phyloP scores from a whole-genome alignment of 768 basidiomycete genomes.

The Lactifluus hygrophoroides region DNA sequence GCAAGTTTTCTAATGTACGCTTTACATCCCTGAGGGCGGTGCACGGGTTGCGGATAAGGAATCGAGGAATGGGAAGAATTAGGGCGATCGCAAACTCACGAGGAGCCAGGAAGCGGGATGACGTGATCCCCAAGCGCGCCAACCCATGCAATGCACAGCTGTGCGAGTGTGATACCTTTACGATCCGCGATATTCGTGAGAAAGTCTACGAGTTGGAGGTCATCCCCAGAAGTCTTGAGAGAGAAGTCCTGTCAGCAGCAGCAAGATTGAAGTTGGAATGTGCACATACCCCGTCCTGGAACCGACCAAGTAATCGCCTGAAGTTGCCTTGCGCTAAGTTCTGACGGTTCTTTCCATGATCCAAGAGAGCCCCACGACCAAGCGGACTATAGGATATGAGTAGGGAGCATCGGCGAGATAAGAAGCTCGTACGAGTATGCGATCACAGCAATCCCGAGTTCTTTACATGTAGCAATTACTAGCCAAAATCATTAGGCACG shows the following conservation, averaged over 20 bases:
- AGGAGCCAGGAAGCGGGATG: slow-evolving; percentile 42
- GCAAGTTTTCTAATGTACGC: slow-evolving; percentile 37
- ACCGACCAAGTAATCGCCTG: slow-evolving; percentile 26
- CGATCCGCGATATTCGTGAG: slow-evolving; percentile 33
- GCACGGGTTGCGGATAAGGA: neutral
- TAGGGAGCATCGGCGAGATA: neutral
- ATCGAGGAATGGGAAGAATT: neutral
- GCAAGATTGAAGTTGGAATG: neutral
- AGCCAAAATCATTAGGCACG: neutral
- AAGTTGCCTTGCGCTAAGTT: slow-evolving; percentile 32
- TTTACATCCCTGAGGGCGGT: slow-evolving; percentile 27
- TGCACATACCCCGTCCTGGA: slow-evolving; percentile 29
- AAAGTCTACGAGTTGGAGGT: slow-evolving; percentile 35
- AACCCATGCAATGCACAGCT: slow-evolving; percentile 36
- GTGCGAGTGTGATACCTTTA: slow-evolving; percentile 35
- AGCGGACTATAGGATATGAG: slow-evolving; percentile 35
- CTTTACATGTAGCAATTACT: slow-evolving; percentile 45
- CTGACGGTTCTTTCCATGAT: slow-evolving; percentile 32
- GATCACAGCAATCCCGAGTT: slow-evolving; percentile 45
- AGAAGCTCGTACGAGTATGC: slow-evolving; percentile 42
- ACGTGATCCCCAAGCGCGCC: slow-evolving; percentile 29
- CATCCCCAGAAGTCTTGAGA: slow-evolving; percentile 32
- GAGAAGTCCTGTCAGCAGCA: slow-evolving; percentile 1
- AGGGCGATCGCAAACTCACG: slow-evolving; percentile 24
- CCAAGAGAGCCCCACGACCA: slow-evolving; percentile 45